A percentile compares a stretch with the other conserved stretches of the same genome.
phyloP scores from a whole-genome alignment of 148 eudicot genomes.

The Rhododendron kiyosumense region DNA sequence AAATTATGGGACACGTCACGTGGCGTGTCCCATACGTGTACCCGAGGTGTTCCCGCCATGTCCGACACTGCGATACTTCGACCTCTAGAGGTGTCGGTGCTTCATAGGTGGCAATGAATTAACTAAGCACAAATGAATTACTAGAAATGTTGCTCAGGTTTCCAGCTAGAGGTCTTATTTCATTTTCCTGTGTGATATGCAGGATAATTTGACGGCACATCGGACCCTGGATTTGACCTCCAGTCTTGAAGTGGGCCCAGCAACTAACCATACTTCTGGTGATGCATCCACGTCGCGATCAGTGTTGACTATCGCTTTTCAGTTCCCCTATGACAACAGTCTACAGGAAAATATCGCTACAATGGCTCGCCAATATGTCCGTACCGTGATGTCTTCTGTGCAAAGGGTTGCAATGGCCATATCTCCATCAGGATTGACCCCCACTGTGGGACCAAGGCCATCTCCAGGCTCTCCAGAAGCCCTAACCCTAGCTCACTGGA shows the following conservation, averaged over 20 bases:
- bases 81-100: too few relatives aligned
- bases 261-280: slow-evolving; percentile 38
- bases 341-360: slow-evolving; percentile 73
- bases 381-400: slow-evolving; percentile 77
- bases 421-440: slow-evolving; percentile 71
- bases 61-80: too few relatives aligned
- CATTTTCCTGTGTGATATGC: slow-evolving; percentile 21
- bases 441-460: slow-evolving; percentile 57
- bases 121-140: background rate
- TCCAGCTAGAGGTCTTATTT: slow-evolving; percentile 1
- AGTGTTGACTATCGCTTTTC: slow-evolving; percentile 87
- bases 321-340: slow-evolving; percentile 73
- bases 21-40: too few relatives aligned
- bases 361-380: slow-evolving; percentile 92
- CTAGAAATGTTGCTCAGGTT: background rate
- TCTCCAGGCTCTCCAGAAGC: slow-evolving; percentile 91
- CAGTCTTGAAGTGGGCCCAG: slow-evolving; percentile 78
- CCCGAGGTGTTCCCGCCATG: too few relatives aligned
- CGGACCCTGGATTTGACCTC: slow-evolving; percentile 79
- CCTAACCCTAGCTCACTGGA: slow-evolving; percentile 82
- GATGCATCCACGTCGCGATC: slow-evolving; percentile 51
- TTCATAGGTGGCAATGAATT: background rate
- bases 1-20: too few relatives aligned
- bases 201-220: slow-evolving; percentile 40
- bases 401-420: slow-evolving; percentile 91